Evolutionary conservation across 495 filamentous ascomycete genomes (phyloP), one percentile per base, ranked within the genome.

Genomic region (Xylaria nigripes): DNA sequence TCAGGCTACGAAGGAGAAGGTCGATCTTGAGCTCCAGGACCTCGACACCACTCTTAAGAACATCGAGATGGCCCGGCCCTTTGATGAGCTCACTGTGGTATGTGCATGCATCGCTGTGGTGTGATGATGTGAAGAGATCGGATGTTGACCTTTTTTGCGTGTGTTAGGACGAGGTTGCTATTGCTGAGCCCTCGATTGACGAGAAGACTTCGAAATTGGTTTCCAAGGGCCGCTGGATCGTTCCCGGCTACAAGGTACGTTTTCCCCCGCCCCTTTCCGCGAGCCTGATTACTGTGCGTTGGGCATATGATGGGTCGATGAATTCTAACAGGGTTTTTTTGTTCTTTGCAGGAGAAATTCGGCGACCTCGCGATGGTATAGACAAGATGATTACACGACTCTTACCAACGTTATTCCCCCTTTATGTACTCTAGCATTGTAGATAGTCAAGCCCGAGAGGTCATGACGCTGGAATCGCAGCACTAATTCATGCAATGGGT

Each of bases 71-170:
- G 91, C 94, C 45, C 79, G 94, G 71, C 89, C 92, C 51, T 97
- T 96, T 71, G 93, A 99, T 59, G 87, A 99, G 58, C 81, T 97
- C 72, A 97, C 94, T 65, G 93, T 97, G 73, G 90, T 95, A 85
- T 70, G 90, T 91, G 63, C 62, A 38, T 45, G 34, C 9, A 5
- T 10, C 15, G 63, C 13, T 24, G 19, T 19, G 27, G 29, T 1
- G 16, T 1, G 16, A 60, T 60, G 46, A 55, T 60, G 61, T 65
- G 59, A 16, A 19, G 32, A 45, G n/a, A n/a, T n/a, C 54, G 59
- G 36, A 34, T 16, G 51, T 32, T 49, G 47, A 38, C 32, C 8
- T n/a, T n/a, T n/a, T n/a, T 40, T 57, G n/a, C 23, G 34, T 45
- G 47, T 56, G 30, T 29, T 66, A 94, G 90, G 93, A 97, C 72